These are phyloP conservation scores for Zoysia japonica DNA, from an alignment of 176 grass and related monocot species.

Conservation along the genomic window DNA sequence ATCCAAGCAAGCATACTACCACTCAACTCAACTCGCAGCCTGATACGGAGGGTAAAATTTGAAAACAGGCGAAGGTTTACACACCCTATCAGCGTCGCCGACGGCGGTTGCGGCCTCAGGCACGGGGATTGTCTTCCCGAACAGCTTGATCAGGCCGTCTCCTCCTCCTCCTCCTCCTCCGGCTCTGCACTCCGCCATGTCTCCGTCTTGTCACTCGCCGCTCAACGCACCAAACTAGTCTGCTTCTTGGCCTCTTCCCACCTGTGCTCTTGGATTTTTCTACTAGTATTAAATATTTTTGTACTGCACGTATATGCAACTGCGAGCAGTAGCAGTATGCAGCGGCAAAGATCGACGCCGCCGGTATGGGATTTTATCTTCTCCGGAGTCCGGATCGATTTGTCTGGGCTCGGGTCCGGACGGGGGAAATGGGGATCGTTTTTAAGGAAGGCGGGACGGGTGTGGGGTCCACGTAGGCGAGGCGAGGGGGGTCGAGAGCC, in stretches of 20 bases:
- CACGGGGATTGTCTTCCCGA: constrained; percentile 76
- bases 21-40: not conserved
- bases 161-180: constrained; percentile 29
- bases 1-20: not conserved
- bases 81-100: constrained; percentile 47
- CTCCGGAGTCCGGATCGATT: not conserved
- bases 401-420: not conserved
- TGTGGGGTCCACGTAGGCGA: constrained; percentile 44
- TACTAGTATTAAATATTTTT: not conserved
- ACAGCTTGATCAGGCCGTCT: constrained; percentile 72
- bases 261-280: not conserved
- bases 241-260: not conserved
- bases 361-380: constrained; percentile 12
- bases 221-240: not conserved
- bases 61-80: not conserved
- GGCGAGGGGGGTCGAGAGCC: constrained; percentile 54
- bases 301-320: not conserved
- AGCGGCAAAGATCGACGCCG: constrained; percentile 9
- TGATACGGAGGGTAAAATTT: not conserved
- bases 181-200: constrained; percentile 40
- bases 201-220: not conserved
- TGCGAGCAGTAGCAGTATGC: not conserved
- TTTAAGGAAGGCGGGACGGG: constrained; percentile 42
- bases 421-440: constrained; percentile 39
- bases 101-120: constrained; percentile 25